A percentile compares a stretch with the other conserved stretches of the same genome.
These are phyloP conservation scores for Russula ochroleuca DNA, from an alignment of 768 basidiomycete genomes.

Conservation along the genomic window DNA sequence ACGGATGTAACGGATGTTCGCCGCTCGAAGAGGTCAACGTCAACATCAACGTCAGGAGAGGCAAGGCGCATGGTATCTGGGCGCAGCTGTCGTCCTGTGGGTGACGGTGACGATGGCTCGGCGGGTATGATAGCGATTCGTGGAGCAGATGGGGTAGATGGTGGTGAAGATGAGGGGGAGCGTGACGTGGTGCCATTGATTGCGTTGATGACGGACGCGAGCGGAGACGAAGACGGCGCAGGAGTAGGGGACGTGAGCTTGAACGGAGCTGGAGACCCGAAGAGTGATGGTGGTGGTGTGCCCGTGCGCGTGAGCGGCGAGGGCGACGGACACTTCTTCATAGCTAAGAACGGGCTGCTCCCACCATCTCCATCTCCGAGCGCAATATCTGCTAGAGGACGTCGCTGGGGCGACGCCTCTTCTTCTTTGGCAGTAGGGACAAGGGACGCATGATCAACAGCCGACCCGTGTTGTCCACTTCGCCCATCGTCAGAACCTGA, in stretches of 20 bases:
- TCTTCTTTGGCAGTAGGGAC: not conserved
- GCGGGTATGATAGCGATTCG: constrained; percentile 19
- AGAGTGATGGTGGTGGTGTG: not conserved
- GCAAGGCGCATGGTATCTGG: constrained; percentile 1
- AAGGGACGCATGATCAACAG: not conserved
- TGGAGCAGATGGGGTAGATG: constrained; percentile 14
- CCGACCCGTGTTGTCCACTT: not conserved
- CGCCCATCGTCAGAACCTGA: not conserved
- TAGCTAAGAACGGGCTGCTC: constrained; percentile 1
- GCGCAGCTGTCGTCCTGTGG: constrained; percentile 3
- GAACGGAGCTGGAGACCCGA: constrained; percentile 14
- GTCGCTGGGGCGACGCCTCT: constrained; percentile 14
- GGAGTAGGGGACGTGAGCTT: constrained; percentile 33
- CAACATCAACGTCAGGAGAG: constrained; percentile 1
- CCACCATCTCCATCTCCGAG: constrained; percentile 19
- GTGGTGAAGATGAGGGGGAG: constrained; percentile 6
- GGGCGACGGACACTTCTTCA: not conserved
- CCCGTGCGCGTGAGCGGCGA: not conserved
- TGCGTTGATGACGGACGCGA: constrained; percentile 27
- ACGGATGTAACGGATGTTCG: constrained; percentile 21
- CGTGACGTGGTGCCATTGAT: constrained; percentile 20
- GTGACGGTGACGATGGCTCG: constrained; percentile 22
- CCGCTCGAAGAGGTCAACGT: constrained; percentile 1
- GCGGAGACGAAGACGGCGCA: constrained; percentile 29
- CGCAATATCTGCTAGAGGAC: constrained; percentile 27